phyloP scores from a whole-genome alignment of 768 basidiomycete genomes.

The Boletus insuetus region DNA sequence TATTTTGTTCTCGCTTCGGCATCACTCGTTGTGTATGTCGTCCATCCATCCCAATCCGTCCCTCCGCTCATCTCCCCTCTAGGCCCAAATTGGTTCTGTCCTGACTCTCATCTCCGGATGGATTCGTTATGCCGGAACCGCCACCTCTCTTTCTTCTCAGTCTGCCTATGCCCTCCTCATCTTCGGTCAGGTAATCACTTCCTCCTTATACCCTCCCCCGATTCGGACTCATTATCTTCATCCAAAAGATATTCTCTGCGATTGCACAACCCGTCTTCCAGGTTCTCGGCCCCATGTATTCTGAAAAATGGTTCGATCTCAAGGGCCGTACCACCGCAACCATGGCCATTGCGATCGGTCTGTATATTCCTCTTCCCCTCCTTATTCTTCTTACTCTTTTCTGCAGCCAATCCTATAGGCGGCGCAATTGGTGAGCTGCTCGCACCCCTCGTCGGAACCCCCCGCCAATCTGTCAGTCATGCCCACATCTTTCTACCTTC shows the following conservation, averaged over 20 bases:
- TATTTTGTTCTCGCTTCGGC: conserved; percentile 56
- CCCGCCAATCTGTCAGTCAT: conserved; percentile 56
- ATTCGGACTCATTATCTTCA: background rate
- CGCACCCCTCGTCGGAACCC: conserved; percentile 56
- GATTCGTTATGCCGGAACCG: conserved; percentile 74
- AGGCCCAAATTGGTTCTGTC: conserved; percentile 63
- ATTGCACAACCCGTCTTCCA: conserved; percentile 73
- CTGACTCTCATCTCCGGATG: conserved; percentile 63
- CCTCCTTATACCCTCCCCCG: background rate
- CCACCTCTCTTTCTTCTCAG: conserved; percentile 45
- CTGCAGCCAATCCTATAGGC: conserved; percentile 69
- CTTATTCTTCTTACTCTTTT: background rate
- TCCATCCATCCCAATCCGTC: background rate
- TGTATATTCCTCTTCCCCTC: background rate
- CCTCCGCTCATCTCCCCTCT: background rate
- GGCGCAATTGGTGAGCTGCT: conserved; percentile 71
- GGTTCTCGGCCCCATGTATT: conserved; percentile 76
- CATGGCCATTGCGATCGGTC: conserved; percentile 51
- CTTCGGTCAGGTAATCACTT: conserved; percentile 56
- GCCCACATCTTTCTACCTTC: background rate
- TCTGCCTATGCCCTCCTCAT: conserved; percentile 67
- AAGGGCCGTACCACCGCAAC: conserved; percentile 76
- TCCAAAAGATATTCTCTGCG: conserved; percentile 53
- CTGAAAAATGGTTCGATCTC: conserved; percentile 81
- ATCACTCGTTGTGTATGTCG: conserved; percentile 59